A percentile compares a stretch with the other conserved stretches of the same genome.
These are phyloP conservation scores for Pachysandra terminalis DNA, from an alignment of 164 flowering plant species.

Conservation along the genomic window DNA sequence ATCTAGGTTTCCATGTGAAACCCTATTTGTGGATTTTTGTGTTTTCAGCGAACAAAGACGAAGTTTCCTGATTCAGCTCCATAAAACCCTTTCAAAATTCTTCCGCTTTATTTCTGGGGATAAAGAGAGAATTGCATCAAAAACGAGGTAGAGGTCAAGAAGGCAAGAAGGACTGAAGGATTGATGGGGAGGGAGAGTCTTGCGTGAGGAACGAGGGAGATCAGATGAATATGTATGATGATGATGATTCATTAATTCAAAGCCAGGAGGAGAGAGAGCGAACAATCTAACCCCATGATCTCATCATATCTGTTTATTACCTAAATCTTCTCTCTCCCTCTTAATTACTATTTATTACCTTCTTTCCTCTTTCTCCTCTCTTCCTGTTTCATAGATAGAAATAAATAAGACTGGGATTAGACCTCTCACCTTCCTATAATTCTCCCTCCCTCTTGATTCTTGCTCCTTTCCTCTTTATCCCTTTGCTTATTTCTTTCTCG, in stretches of 20 bases:
- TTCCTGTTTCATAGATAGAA: too few species aligned
- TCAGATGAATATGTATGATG: slow-evolving; percentile 6
- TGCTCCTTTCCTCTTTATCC: not conserved
- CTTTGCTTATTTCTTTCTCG: too few species aligned
- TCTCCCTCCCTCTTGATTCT: slow-evolving; percentile 8
- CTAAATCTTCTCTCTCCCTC: not conserved
- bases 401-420: not conserved
- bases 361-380: not conserved
- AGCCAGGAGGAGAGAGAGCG: slow-evolving; percentile 5
- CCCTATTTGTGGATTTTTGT: not conserved
- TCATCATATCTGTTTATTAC: too few species aligned
- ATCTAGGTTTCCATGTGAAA: not conserved
- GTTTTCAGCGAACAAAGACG: not conserved
- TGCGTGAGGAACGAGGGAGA: slow-evolving; percentile 22
- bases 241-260: too few species aligned
- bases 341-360: not conserved
- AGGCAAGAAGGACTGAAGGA: slow-evolving; percentile 27
- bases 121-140: slow-evolving; percentile 5
- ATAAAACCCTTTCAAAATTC: not conserved
- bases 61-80: slow-evolving; percentile 10
- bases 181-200: slow-evolving; percentile 10
- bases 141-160: slow-evolving; percentile 14
- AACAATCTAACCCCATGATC: slow-evolving; percentile 7
- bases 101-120: not conserved
- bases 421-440: not conserved